Base-by-base conservation (phyloP, 2,329 filamentous ascomycete genomes). In the Ciborinia camelliae region DNA sequence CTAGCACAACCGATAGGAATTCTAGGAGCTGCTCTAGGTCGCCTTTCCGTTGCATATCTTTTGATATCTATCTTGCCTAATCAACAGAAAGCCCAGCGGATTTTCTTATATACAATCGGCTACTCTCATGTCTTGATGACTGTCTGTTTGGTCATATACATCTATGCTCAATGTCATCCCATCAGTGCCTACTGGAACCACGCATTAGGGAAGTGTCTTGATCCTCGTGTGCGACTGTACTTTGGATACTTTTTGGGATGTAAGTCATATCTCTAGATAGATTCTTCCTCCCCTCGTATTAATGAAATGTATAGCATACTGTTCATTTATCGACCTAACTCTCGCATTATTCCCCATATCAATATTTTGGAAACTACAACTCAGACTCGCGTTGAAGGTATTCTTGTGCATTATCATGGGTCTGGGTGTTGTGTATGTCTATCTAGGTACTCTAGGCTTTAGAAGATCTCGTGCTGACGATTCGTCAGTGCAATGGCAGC, bases 341-440 rank as follows among this genome's bases (percentile, higher is more conserved):
- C 50, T 52, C 50, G 50, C 28, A 15, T 52, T 52, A 10, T 52
- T 52, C 14, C 50, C 50, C 3, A 52, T 52, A 52, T 52, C 50
- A 32, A 52, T 52, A 52, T 52, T 52, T 20, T 52, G 50, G 50
- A 52, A 52, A 26, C 28, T 52, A 10, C 50, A 52, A 32, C 26
- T 52, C 28, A 52, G 26, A 12, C 28, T 32, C 12, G 14, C 26
- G 14, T 20, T 52, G 28, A 52, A 52, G 26, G 26, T 52, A 32
- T 52, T n/a, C 28, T 20, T 52, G 20, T 52, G 50, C 30, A n/a
- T 52, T n/a, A 52, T 52, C 28, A 52, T 52, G 50, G 50, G 50
- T 32, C 18, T 52, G 26, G 50, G 50, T 52, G 28, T 52, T 32
- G 14, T 52, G 50, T 52, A 52, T 32, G 26, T 32, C 14, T 20